These are phyloP conservation scores for Colletotrichum costaricense DNA, from an alignment of 2,329 filamentous ascomycete species.

Conservation along the genomic window DNA sequence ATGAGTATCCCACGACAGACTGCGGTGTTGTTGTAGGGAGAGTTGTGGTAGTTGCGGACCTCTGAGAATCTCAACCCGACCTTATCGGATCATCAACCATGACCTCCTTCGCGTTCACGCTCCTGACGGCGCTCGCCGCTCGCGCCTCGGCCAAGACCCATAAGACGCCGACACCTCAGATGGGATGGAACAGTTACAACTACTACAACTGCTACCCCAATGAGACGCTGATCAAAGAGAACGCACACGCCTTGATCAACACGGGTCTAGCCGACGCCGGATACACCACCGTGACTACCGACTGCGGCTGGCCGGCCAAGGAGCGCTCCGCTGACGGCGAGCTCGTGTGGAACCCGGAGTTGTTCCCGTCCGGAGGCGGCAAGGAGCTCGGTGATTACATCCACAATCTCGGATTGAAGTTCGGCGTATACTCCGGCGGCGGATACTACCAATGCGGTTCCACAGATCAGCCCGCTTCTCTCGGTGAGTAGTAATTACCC, in stretches of 20 bases:
- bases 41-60: background rate
- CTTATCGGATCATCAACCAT: background rate
- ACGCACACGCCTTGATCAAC: slow-evolving; percentile 64
- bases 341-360: slow-evolving; percentile 59
- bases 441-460: slow-evolving; percentile 58
- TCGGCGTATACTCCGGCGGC: slow-evolving; percentile 65
- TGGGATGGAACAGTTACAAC: slow-evolving; percentile 72
- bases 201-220: slow-evolving; percentile 61
- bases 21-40: background rate
- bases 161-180: slow-evolving; percentile 50
- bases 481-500: slow-evolving; percentile 46
- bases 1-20: background rate
- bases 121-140: slow-evolving; percentile 13
- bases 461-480: slow-evolving; percentile 53
- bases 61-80: background rate
- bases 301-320: slow-evolving; percentile 66
- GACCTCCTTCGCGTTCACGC: slow-evolving; percentile 7
- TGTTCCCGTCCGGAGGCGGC: slow-evolving; percentile 62
- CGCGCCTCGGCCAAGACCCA: slow-evolving; percentile 31
- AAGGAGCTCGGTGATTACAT: slow-evolving; percentile 60
- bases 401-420: slow-evolving; percentile 59
- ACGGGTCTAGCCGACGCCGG: slow-evolving; percentile 63
- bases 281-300: slow-evolving; percentile 66
- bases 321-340: slow-evolving; percentile 54
- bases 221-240: slow-evolving; percentile 60